Conservation (phyloP, 192 early-diverging fungal species). For the Martensiomyces pterosporus region DNA sequence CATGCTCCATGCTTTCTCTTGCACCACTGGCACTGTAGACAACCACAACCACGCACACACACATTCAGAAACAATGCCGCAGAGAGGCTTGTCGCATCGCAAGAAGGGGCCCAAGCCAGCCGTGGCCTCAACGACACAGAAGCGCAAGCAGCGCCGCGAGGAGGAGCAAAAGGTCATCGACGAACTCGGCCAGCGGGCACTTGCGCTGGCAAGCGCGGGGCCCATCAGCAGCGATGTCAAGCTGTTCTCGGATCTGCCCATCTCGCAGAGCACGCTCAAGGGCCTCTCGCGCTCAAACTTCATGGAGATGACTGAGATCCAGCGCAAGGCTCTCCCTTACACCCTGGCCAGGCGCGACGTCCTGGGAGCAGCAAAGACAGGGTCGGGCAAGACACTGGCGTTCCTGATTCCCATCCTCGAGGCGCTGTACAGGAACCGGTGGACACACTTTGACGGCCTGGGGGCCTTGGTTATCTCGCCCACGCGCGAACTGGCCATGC, state of each 20-base stretch:
- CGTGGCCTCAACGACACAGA: slow-evolving; percentile 18
- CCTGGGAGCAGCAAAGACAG: slow-evolving; percentile 82
- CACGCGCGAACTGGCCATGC: slow-evolving; percentile 76
- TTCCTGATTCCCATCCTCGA: slow-evolving; percentile 83
- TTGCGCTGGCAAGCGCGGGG: slow-evolving; percentile 18
- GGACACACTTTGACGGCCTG: slow-evolving; percentile 77
- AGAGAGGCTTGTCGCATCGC: no score
- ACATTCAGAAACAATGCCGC: no score
- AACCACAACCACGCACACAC: background rate
- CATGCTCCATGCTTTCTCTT: no score
- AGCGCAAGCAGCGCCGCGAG: slow-evolving; percentile 31
- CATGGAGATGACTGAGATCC: slow-evolving; percentile 92
- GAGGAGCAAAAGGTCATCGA: slow-evolving; percentile 28
- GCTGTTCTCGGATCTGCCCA: slow-evolving; percentile 37
- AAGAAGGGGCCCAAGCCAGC: slow-evolving; percentile 12
- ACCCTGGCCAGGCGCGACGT: slow-evolving; percentile 69
- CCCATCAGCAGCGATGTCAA: slow-evolving; percentile 14
- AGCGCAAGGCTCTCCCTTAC: slow-evolving; percentile 69
- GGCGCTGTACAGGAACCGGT: slow-evolving; percentile 72
- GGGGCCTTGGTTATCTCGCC: slow-evolving; percentile 81
- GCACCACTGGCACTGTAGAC: no score
- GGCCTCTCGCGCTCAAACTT: slow-evolving; percentile 82
- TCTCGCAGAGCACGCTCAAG: slow-evolving; percentile 48
- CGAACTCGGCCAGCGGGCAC: slow-evolving; percentile 36
- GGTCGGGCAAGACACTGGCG: slow-evolving; percentile 79